Evolutionary conservation across 192 early-diverging fungal species (phyloP).

Genomic region (Pilaira anomala): DNA sequence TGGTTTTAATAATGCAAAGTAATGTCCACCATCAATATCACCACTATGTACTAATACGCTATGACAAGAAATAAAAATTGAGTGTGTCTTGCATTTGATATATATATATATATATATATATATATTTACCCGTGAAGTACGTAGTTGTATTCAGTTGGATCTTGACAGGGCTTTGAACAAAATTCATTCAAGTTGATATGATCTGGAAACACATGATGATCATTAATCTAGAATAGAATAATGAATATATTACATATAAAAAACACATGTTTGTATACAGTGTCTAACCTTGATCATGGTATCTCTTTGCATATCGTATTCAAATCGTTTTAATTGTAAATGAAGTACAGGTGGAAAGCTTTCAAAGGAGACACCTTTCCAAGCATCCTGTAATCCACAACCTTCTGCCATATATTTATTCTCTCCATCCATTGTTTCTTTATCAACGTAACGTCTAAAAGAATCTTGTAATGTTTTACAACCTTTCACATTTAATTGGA

Average conservation of each 20-base stretch:
- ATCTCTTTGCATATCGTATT: conserved; percentile 91
- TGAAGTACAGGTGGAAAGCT: conserved; percentile 91
- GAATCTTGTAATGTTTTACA: conserved; percentile 81
- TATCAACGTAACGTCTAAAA: conserved; percentile 82
- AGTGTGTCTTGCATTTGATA: not conserved
- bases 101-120: not conserved
- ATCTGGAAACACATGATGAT: conserved; percentile 58
- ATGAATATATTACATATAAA: not conserved
- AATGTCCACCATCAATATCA: conserved; percentile 91
- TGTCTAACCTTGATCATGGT: conserved; percentile 76
- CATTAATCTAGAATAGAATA: conserved; percentile 71
- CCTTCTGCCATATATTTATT: conserved; percentile 96
- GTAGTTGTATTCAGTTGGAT: conserved; percentile 3
- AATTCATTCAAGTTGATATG: conserved; percentile 12
- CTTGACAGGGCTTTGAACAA: conserved; percentile 7
- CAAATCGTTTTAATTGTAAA: conserved; percentile 94
- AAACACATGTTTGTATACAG: not conserved
- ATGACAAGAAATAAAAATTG: not conserved
- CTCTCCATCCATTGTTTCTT: conserved; percentile 92
- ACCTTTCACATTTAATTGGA: conserved; percentile 95
- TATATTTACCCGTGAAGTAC: conserved; percentile 14
- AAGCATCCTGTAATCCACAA: conserved; percentile 88
- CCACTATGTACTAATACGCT: conserved; percentile 97
- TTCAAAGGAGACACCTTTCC: conserved; percentile 93
- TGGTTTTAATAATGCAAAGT: conserved; percentile 89